Evolutionary conservation across 352 stramenopile genomes (phyloP), one percentile per base, ranked within the genome.

Genomic region (Pythium aristosporum): DNA sequence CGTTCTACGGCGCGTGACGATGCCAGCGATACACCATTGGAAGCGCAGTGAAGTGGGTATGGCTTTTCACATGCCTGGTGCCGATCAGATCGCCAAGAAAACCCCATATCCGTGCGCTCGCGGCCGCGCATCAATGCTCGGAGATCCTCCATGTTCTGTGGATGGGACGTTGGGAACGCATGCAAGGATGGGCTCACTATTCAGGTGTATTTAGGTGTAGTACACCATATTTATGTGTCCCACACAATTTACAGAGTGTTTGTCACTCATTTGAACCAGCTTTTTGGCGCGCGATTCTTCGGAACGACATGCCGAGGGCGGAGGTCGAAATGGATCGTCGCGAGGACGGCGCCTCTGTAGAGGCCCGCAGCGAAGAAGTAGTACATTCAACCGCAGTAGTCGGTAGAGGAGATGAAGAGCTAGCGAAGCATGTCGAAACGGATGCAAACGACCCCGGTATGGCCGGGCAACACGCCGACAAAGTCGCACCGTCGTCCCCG

Each of bases 211-310:
- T 20, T 46, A 46, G 39, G 15, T 46, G 21, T 13, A 21, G 2
- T 15, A 47, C 41, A 47, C 41, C 15, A 47, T 23, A n/a, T 36
- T 23, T 18, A 34, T 61, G 60, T 67, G 42, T 20, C 23, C 25
- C 42, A 67, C 41, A 61, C 20, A 15, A 48, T 25, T 25, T 7
- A 5, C 49, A 36, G 59, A 66, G 43, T 66, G 60, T 56, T 61
- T 39, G 41, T 61, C 49, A 21, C 2, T 12, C 6, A 6, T 66
- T 66, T 59, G 50, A 66, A 66, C 20, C 30, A 20, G 39, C 16
- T 36, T 39, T 57, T 50, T 50, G 44, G 44, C 44, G 48, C 48
- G 48, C 23, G 48, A 55, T 3, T 10, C 2, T 11, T 46, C 18
- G 39, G 39, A 46, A 10, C 12, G 16, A 20, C 8, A 50, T 50